These are phyloP conservation scores for Salix arbutifolia DNA, from an alignment of 345 rosid genomes.

Conservation along the genomic window DNA sequence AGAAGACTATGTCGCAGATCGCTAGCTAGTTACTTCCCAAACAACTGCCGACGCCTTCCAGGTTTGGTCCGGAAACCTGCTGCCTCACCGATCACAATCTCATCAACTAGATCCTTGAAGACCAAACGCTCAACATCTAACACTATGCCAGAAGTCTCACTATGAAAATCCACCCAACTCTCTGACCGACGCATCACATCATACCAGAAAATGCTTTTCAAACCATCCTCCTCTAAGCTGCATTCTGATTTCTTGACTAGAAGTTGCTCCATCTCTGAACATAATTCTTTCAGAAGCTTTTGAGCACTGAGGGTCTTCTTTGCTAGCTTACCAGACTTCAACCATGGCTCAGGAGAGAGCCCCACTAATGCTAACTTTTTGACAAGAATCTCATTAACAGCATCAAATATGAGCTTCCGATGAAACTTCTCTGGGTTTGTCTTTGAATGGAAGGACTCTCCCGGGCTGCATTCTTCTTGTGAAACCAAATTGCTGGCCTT, in stretches of 20 bases:
- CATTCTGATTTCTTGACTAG: constrained; percentile 44
- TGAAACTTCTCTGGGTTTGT: constrained; percentile 49
- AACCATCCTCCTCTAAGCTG: constrained; percentile 43
- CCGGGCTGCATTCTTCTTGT: constrained; percentile 41
- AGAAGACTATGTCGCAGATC: neutral
- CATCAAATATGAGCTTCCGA: constrained; percentile 77
- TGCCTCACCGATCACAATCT: constrained; percentile 53
- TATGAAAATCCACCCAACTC: constrained; percentile 57
- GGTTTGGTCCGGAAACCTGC: constrained; percentile 37
- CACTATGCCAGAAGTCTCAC: constrained; percentile 55
- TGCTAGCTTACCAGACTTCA: constrained; percentile 43
- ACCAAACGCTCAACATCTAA: constrained; percentile 72
- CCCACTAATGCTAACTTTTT: constrained; percentile 48
- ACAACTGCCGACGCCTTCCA: constrained; percentile 54
- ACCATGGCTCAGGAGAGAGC: constrained; percentile 46
- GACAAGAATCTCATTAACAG: constrained; percentile 74
- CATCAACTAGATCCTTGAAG: constrained; percentile 81
- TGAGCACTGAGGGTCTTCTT: constrained; percentile 65
- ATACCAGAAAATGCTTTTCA: constrained; percentile 53
- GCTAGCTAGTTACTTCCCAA: constrained; percentile 35
- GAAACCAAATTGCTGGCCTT: constrained; percentile 45
- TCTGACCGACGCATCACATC: constrained; percentile 61
- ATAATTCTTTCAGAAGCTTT: constrained; percentile 70
- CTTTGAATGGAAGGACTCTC: constrained; percentile 32
- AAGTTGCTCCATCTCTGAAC: constrained; percentile 57